These are phyloP conservation scores for Vinca minor DNA, from an alignment of 257 asterid genomes.

Conservation along the genomic window DNA sequence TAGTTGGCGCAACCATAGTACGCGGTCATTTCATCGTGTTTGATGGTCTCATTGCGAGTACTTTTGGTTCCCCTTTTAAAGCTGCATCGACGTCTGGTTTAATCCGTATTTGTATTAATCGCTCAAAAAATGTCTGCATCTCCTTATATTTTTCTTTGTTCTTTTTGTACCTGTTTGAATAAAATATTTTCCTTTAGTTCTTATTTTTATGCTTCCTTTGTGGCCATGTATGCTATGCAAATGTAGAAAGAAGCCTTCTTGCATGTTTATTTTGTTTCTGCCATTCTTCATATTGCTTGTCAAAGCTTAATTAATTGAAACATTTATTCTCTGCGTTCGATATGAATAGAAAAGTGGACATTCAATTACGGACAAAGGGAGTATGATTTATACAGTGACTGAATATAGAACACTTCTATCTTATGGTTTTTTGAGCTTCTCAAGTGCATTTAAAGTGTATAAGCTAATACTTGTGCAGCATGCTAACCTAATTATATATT, in stretches of 20 bases:
- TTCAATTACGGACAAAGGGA: no score
- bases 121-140: background rate
- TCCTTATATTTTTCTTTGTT: background rate
- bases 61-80: background rate
- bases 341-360: no score
- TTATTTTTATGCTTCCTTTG: background rate
- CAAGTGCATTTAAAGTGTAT: no score
- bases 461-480: no score
- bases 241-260: background rate
- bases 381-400: no score
- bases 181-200: background rate
- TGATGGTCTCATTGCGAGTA: background rate
- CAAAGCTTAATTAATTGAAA: background rate
- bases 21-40: background rate
- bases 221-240: background rate
- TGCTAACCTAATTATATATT: no score
- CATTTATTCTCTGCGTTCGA: no score
- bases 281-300: background rate
- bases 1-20: background rate
- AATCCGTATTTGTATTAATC: background rate
- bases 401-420: no score
- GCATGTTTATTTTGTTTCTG: background rate
- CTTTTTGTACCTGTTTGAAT: background rate
- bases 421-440: no score
- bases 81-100: background rate